Evolutionary conservation across 176 grass and related monocot genomes (phyloP).

Genomic region (Bolboschoenus planiculmis): DNA sequence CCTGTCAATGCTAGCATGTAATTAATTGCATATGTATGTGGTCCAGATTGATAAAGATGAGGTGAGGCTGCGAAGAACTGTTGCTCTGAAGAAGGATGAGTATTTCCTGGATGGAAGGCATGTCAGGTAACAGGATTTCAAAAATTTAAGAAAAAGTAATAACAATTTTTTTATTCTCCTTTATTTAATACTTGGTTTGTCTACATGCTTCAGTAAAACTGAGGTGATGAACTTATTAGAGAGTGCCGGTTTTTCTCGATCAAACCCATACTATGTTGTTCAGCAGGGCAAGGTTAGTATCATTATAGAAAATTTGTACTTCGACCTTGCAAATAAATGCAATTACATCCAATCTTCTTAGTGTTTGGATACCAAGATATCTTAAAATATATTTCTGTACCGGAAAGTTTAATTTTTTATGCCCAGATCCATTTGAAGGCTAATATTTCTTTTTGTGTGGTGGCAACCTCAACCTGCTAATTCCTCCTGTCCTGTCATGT

Average conservation of each 20-base stretch:
- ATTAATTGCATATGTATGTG: constrained; percentile 13
- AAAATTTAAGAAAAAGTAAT: constrained; percentile 9
- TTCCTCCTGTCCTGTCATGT: background rate
- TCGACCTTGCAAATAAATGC: background rate
- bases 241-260: constrained; percentile 97
- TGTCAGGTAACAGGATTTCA: constrained; percentile 55
- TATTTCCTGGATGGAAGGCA: constrained; percentile 94
- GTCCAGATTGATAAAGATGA: constrained; percentile 94
- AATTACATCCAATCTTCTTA: background rate
- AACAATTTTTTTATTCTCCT: constrained; percentile 13
- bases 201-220: constrained; percentile 60
- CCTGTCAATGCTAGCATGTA: background rate
- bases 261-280: constrained; percentile 98
- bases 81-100: constrained; percentile 96
- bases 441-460: background rate
- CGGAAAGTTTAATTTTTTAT: background rate
- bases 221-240: constrained; percentile 99
- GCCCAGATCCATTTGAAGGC: background rate
- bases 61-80: constrained; percentile 80
- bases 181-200: constrained; percentile 20
- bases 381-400: background rate
- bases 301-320: background rate
- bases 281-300: constrained; percentile 89
- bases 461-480: background rate
- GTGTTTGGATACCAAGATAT: background rate